phyloP scores from a whole-genome alignment of 2,329 filamentous ascomycete species.

The Mariannaea sp. region DNA sequence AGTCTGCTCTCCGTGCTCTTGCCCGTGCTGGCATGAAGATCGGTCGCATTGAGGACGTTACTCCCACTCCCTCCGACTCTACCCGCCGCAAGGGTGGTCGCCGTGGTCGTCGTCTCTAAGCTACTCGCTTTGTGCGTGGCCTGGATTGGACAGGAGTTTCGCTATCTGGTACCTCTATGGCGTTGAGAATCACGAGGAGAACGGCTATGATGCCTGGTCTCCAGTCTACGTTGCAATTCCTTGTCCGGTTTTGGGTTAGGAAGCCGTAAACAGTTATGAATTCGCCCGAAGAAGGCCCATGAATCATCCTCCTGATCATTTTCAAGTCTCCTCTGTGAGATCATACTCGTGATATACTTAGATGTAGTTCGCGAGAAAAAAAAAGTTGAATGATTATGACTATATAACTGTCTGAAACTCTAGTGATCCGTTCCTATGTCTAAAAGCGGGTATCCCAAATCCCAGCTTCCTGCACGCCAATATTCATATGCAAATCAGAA shows the following conservation, averaged over 20 bases:
- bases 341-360: conserved; percentile 17
- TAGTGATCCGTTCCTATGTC: neutral
- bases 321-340: conserved; percentile 28
- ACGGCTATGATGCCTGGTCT: conserved; percentile 70
- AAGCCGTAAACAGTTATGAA: conserved; percentile 49
- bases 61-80: conserved; percentile 97
- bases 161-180: conserved; percentile 61
- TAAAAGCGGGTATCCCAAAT: conserved; percentile 17
- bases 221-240: conserved; percentile 59
- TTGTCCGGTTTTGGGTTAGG: conserved; percentile 38
- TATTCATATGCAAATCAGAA: neutral
- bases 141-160: conserved; percentile 46
- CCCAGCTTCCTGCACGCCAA: conserved; percentile 15
- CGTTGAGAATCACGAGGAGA: conserved; percentile 74
- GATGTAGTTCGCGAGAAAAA: conserved; percentile 20
- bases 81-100: conserved; percentile 99
- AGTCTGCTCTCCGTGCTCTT: conserved; percentile 97
- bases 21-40: conserved; percentile 99
- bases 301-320: conserved; percentile 45
- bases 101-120: conserved; percentile 99
- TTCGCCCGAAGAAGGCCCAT: conserved; percentile 51
- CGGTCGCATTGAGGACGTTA: conserved; percentile 99
- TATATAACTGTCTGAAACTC: neutral
- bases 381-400: conserved; percentile 19
- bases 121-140: conserved; percentile 32